Evolutionary conservation across 2,329 filamentous ascomycete genomes (phyloP).

Genomic region (Metarhizium rileyi): DNA sequence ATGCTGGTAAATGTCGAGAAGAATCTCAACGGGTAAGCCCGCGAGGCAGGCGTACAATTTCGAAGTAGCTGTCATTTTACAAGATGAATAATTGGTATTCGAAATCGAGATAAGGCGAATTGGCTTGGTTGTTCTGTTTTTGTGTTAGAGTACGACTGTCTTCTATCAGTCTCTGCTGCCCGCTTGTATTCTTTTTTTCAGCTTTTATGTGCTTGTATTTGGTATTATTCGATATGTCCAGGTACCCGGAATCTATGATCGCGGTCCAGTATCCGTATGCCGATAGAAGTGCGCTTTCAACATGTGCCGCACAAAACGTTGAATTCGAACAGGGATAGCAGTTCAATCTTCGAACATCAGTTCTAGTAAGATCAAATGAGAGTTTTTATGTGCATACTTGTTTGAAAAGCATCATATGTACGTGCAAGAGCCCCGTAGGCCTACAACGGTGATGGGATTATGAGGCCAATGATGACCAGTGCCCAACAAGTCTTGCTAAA

Average conservation of each 20-base stretch:
- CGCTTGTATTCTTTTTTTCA: background rate
- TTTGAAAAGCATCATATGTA: conserved; percentile 1
- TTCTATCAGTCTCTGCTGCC: background rate
- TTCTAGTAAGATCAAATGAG: background rate
- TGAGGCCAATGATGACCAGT: background rate
- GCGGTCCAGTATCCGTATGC: conserved; percentile 21
- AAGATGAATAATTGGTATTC: background rate
- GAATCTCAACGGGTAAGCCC: conserved; percentile 34
- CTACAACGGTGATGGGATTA: background rate
- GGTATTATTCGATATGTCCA: background rate
- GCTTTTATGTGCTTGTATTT: background rate
- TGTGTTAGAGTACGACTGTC: background rate
- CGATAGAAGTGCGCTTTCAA: background rate
- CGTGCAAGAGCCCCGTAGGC: background rate
- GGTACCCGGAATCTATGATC: background rate
- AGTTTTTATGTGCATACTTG: background rate
- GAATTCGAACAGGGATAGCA: background rate
- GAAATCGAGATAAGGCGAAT: background rate
- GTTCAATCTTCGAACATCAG: background rate
- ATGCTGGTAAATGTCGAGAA: conserved; percentile 37
- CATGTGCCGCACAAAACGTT: background rate
- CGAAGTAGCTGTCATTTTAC: conserved; percentile 12
- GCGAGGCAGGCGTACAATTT: conserved; percentile 14
- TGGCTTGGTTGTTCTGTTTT: background rate
- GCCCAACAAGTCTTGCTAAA: background rate